Conservation (phyloP, 2,329 filamentous ascomycete genomes). For the Tolypocladium tropicale region DNA sequence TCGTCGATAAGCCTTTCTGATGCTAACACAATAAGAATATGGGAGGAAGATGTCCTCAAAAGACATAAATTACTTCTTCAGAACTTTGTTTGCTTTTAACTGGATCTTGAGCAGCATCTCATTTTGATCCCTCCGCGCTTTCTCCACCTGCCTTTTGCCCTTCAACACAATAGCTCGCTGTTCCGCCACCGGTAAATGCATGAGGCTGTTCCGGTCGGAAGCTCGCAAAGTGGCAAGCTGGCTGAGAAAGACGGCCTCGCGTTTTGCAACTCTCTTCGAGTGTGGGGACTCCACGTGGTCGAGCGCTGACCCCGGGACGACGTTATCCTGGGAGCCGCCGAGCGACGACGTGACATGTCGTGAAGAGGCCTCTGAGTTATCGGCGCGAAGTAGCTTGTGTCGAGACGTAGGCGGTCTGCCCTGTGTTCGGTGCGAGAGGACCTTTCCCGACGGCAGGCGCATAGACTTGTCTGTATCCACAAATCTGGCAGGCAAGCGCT, state of each 20-base stretch:
- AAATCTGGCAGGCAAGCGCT: not conserved
- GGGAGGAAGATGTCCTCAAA: too few relatives aligned
- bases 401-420: not conserved
- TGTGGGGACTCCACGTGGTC: not conserved
- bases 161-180: conserved; percentile 4
- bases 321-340: not conserved
- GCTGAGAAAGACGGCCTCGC: not conserved
- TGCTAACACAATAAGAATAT: too few relatives aligned
- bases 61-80: not conserved
- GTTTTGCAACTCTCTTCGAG: conserved; percentile 10
- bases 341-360: not conserved
- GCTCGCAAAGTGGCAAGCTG: not conserved
- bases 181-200: conserved; percentile 7
- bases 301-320: not conserved
- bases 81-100: not conserved
- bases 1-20: too few relatives aligned
- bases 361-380: not conserved
- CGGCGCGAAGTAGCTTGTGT: not conserved
- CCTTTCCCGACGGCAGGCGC: not conserved
- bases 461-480: not conserved
- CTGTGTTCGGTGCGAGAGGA: not conserved
- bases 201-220: conserved; percentile 9
- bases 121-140: not conserved
- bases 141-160: not conserved
- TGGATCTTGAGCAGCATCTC: not conserved